Percentiles rank a stretch among this genome's conserved stretches.
phyloP scores from a whole-genome alignment of 257 asterid genomes.

The Nicotiana undulata region DNA sequence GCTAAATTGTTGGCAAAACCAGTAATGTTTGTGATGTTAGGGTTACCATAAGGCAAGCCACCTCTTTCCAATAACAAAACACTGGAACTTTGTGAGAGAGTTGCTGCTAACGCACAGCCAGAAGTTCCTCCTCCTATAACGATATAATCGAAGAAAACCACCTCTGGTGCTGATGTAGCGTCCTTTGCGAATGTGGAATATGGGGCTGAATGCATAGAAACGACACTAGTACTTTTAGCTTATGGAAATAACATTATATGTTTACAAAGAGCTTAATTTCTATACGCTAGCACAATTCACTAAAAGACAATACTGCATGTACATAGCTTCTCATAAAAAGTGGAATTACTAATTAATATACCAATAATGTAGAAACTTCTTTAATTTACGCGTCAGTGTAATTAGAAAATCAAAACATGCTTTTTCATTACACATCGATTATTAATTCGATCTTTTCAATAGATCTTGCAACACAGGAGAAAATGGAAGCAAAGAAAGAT shows the following conservation, averaged over 20 bases:
- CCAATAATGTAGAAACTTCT: no score
- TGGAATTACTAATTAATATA: no score
- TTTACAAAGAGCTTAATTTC: no score
- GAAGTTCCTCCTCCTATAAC: conserved; percentile 77
- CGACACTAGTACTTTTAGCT: not conserved
- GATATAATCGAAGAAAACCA: conserved; percentile 50
- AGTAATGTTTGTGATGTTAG: conserved; percentile 34
- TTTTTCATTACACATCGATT: no score
- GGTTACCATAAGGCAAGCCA: conserved; percentile 58
- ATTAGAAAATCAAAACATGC: no score
- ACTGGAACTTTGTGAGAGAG: conserved; percentile 50
- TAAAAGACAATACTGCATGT: no score
- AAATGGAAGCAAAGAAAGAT: not conserved
- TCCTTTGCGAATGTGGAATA: conserved; percentile 45
- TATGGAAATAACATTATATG: no score
- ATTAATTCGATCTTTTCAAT: not conserved
- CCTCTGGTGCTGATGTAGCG: conserved; percentile 48
- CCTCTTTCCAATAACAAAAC: conserved; percentile 75
- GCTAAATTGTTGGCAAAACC: conserved; percentile 29
- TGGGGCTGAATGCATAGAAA: conserved; percentile 37
- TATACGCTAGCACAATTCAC: no score
- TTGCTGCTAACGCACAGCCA: conserved; percentile 77
- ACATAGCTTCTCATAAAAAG: no score
- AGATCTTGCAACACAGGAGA: not conserved
- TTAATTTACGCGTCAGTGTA: no score